Evolutionary conservation across 208 protist species (phyloP).

Genomic region (Crithidia bombi): DNA sequence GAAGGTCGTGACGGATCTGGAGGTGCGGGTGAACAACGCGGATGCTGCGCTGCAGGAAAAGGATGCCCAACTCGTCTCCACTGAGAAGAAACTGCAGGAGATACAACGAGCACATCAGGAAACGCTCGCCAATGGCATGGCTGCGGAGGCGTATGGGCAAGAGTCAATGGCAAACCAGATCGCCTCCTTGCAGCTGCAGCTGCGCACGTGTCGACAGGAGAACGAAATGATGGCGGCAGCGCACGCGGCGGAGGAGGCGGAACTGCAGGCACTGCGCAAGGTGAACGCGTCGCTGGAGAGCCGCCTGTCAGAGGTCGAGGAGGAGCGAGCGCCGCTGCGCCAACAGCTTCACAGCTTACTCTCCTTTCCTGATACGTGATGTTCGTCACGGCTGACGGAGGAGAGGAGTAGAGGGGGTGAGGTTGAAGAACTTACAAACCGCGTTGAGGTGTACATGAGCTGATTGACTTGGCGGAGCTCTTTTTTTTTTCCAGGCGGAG

Average conservation of each 20-base stretch:
- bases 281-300: conserved; percentile 72
- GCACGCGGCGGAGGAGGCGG: conserved; percentile 42
- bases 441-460: no score
- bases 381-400: no score
- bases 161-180: conserved; percentile 17
- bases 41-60: conserved; percentile 13
- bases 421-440: no score
- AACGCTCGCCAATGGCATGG: conserved; percentile 15
- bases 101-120: conserved; percentile 16
- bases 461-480: neutral
- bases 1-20: conserved; percentile 12
- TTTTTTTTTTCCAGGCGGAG: conserved; percentile 28
- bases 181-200: conserved; percentile 26
- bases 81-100: conserved; percentile 7
- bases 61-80: conserved; percentile 17
- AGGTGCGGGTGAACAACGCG: conserved; percentile 11
- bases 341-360: conserved; percentile 79
- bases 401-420: no score
- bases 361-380: neutral
- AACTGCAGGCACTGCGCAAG: conserved; percentile 60
- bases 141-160: conserved; percentile 16
- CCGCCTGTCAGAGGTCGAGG: conserved; percentile 70
- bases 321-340: conserved; percentile 72
- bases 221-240: conserved; percentile 13
- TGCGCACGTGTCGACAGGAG: conserved; percentile 24